phyloP scores from a whole-genome alignment of 306 rosid species.

The Vicia sativa region DNA sequence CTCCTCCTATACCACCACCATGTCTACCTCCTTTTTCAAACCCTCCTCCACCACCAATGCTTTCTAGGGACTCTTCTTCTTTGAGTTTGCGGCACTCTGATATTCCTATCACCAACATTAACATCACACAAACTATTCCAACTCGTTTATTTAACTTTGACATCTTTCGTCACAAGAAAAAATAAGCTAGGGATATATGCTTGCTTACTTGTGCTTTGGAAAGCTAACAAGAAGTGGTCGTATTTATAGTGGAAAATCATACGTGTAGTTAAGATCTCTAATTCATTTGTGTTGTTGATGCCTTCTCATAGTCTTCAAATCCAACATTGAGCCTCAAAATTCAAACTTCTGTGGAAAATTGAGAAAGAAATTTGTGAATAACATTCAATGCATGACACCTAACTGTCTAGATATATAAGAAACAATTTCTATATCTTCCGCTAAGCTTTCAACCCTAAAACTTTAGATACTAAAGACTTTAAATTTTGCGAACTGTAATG shows the following conservation, averaged over 20 bases:
- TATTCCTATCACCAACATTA: constrained; percentile 31
- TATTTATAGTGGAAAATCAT: constrained; percentile 50
- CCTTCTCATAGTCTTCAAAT: constrained; percentile 9
- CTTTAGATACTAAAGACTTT: constrained; percentile 2
- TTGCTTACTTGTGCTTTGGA: constrained; percentile 13
- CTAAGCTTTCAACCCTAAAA: not conserved
- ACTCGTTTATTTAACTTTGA: constrained; percentile 37
- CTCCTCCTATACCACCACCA: constrained; percentile 20
- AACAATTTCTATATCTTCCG: constrained; percentile 16
- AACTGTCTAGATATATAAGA: not conserved
- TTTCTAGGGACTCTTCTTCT: constrained; percentile 35
- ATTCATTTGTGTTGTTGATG: constrained; percentile 38
- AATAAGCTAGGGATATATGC: not conserved
- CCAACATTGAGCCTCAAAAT: constrained; percentile 39
- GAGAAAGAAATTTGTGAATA: not conserved
- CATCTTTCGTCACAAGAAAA: constrained; percentile 45
- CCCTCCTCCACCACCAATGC: constrained; percentile 8
- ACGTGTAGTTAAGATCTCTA: constrained; percentile 41
- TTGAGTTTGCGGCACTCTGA: constrained; percentile 53
- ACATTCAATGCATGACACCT: constrained; percentile 8
- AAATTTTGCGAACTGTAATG: constrained; percentile 2
- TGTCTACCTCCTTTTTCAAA: constrained; percentile 5
- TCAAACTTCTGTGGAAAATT: constrained; percentile 44
- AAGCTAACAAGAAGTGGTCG: not conserved
- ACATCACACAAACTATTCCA: constrained; percentile 34